Evolutionary conservation across 805 yeast genomes (phyloP).

Genomic region (Lipomyces lipofer): DNA sequence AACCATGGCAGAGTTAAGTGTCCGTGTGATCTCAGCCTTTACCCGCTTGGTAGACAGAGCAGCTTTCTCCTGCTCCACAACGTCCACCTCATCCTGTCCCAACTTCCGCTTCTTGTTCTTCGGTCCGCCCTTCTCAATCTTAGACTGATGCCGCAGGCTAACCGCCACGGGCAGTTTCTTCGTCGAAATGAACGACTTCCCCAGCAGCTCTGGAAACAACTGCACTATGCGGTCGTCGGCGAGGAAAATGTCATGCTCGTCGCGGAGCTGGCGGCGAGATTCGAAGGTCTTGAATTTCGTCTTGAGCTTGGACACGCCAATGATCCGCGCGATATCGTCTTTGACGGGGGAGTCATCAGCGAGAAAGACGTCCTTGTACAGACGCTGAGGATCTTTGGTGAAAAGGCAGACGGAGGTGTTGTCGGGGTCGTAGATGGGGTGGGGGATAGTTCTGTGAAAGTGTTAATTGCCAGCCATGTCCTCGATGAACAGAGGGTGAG

Average conservation of each 20-base stretch:
- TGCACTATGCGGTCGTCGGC: constrained; percentile 82
- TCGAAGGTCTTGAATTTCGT: constrained; percentile 87
- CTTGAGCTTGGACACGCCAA: constrained; percentile 73
- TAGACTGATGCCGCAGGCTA: constrained; percentile 33
- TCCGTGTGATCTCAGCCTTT: constrained; percentile 58
- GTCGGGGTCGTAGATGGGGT: constrained; percentile 50
- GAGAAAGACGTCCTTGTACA: constrained; percentile 43
- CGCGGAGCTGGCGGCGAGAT: constrained; percentile 71
- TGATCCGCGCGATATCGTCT: constrained; percentile 48
- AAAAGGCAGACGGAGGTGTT: constrained; percentile 62
- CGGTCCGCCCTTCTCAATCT: constrained; percentile 10
- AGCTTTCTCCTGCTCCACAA: constrained; percentile 35
- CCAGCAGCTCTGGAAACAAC: constrained; percentile 77
- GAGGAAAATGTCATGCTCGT: constrained; percentile 71
- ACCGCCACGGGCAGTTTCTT: constrained; percentile 70
- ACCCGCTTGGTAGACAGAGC: constrained; percentile 54
- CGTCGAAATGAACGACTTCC: constrained; percentile 69
- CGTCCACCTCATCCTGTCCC: constrained; percentile 11
- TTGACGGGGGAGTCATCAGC: constrained; percentile 33
- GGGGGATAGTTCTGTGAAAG: constrained; percentile 40
- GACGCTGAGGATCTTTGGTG: constrained; percentile 62
- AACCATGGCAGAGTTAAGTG: constrained; percentile 58
- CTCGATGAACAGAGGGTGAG: neutral
- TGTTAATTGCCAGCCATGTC: neutral
- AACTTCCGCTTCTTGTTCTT: constrained; percentile 22